Evolutionary conservation across 192 early-diverging fungal species (phyloP), one percentile per base, ranked within the genome.

Genomic region (Gaertneriomyces sp.): DNA sequence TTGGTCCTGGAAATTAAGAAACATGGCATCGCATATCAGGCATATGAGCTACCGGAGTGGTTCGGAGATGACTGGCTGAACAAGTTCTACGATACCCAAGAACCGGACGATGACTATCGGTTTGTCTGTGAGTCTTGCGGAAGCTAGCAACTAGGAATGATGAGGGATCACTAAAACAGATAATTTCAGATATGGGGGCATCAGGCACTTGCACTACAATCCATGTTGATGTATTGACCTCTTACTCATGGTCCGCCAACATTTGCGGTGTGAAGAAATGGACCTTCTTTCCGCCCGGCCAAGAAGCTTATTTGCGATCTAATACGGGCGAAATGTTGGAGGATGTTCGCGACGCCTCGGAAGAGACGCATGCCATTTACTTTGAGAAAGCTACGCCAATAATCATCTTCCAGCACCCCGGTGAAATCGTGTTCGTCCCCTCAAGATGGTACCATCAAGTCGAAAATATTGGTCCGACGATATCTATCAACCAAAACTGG

Each of bases 401-500:
- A 8, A 40, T 42, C 9, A 33, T 68, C 58, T 25, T n/a, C n/a
- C 66, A 68, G 41, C 41, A 38, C n/a, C 45, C 55, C 12, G 66
- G 66, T 12, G 57, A 68, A 33, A 11, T 68, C 33, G 40, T 68
- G 19, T 68, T 60, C 40, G 55, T 68, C 7, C 66, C 66, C 4
- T 39, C 19, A 12, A 39, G 66, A 14, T 68, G 66, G 66, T 68
- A 43, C 6, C 66, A 68, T 49, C 66, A 68, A 55, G 66, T 68
- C 46, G 66, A 60, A 41, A 68, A 68, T 40, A 44, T 39, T 25
- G 66, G 66, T n/a, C 10, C 7, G 25, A 68, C 66, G 10, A 58
- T 68, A 6, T 60, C 57, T 2, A 68, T 68, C 5, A 68, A 68
- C 25, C 66, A 68, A 42, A 68, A 68, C 42, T 68, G 66, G 66